These are phyloP conservation scores for Withania somnifera DNA, from an alignment of 305 asterid species.

Conservation along the genomic window DNA sequence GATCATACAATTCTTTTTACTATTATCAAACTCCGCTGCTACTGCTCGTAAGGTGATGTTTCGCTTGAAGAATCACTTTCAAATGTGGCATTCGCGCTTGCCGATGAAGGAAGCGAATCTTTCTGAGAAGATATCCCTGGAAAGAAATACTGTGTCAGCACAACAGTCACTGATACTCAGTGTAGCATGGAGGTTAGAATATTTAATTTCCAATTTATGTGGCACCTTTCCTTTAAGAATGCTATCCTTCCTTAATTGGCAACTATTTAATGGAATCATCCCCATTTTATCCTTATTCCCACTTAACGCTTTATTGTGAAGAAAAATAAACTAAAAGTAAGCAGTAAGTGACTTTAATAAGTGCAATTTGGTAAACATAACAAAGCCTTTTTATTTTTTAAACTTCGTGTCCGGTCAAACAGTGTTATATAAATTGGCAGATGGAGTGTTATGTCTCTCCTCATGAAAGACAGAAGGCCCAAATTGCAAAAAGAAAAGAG, in stretches of 20 bases:
- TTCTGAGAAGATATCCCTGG: constrained; percentile 1
- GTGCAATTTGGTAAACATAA: too few species aligned
- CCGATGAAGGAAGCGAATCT: constrained; percentile 64
- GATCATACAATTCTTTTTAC: neutral
- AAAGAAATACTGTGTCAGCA: neutral
- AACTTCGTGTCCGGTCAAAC: too few species aligned
- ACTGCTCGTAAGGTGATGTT: constrained; percentile 69
- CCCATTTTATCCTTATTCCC: too few species aligned
- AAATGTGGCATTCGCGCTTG: constrained; percentile 47
- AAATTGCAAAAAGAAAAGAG: neutral
- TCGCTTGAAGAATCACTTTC: constrained; percentile 93
- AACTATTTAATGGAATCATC: too few species aligned
- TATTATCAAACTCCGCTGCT: constrained; percentile 10
- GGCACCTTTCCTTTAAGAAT: too few species aligned
- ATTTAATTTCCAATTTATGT: too few species aligned
- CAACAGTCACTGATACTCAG: neutral
- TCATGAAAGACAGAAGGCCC: neutral
- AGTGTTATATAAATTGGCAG: too few species aligned
- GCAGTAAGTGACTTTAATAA: too few species aligned
- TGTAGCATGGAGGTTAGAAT: neutral
- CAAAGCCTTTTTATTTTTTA: too few species aligned
- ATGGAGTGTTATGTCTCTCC: neutral
- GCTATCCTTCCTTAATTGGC: too few species aligned
- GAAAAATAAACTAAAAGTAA: too few species aligned
- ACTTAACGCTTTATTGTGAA: too few species aligned